Conservation (phyloP, 192 early-diverging fungal genomes). For the Phycomyces nitens region DNA sequence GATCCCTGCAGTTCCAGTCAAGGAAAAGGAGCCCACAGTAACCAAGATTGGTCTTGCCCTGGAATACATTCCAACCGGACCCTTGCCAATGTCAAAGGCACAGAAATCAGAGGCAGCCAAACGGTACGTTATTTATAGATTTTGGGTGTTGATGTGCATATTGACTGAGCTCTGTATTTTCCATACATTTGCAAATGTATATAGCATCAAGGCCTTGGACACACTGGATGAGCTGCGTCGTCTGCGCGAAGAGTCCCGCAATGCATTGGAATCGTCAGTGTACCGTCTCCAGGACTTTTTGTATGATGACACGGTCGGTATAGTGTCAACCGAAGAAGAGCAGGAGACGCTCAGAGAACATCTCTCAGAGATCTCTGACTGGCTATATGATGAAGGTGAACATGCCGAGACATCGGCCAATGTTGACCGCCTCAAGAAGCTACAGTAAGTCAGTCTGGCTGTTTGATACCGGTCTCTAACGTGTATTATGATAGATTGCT, state of each 20-base stretch:
- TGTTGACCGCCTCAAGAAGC: slow-evolving; percentile 41
- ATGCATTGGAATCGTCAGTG: slow-evolving; percentile 86
- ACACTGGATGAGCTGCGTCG: slow-evolving; percentile 62
- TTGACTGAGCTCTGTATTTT: neutral
- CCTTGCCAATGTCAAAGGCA: slow-evolving; percentile 15
- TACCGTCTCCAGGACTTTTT: slow-evolving; percentile 83
- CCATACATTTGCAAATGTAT: slow-evolving; percentile 2
- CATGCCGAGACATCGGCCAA: slow-evolving; percentile 64
- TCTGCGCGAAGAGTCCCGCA: slow-evolving; percentile 77
- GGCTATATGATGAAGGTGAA: slow-evolving; percentile 84
- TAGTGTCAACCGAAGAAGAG: slow-evolving; percentile 70
- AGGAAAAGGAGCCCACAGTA: slow-evolving; percentile 11
- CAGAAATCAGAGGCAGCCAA: slow-evolving; percentile 30
- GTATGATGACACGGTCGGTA: slow-evolving; percentile 67
- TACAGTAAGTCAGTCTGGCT: slow-evolving; percentile 47
- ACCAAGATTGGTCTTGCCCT: slow-evolving; percentile 20
- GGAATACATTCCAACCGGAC: slow-evolving; percentile 25
- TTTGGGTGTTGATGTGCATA: neutral
- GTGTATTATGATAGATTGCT: slow-evolving; percentile 40
- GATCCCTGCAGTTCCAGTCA: neutral
- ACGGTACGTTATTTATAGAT: slow-evolving; percentile 26
- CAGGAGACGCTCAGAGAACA: slow-evolving; percentile 56
- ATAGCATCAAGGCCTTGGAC: slow-evolving; percentile 60
- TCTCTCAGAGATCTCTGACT: slow-evolving; percentile 65
- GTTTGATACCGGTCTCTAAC: no score